Evolutionary conservation across 306 rosid genomes (phyloP).

Genomic region (Vigna trinervia): DNA sequence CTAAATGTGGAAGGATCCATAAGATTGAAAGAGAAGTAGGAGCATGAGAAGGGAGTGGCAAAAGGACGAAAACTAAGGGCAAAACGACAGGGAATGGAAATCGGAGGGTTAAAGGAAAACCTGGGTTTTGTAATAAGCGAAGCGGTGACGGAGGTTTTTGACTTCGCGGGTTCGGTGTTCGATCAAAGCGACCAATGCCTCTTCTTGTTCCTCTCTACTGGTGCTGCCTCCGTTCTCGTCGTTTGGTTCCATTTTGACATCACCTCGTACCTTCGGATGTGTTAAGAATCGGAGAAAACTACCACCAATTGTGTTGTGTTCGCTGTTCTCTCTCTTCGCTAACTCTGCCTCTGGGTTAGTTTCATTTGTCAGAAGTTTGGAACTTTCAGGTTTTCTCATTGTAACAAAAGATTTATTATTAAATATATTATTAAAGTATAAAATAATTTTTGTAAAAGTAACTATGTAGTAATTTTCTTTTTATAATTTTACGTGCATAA

Average conservation of each 20-base stretch:
- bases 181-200: slow-evolving; percentile 81
- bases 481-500: too few species aligned
- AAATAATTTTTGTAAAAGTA: too few species aligned
- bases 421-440: too few species aligned
- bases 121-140: slow-evolving; percentile 77
- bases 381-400: too few species aligned
- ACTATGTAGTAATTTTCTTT: too few species aligned
- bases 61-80: neutral
- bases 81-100: neutral
- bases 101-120: slow-evolving; percentile 42
- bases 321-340: neutral
- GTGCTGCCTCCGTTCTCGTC: slow-evolving; percentile 27
- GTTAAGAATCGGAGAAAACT: neutral
- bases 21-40: neutral
- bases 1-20: neutral
- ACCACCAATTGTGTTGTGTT: neutral
- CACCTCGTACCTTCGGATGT: neutral
- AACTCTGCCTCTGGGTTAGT: neutral
- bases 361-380: neutral
- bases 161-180: slow-evolving; percentile 88
- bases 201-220: slow-evolving; percentile 72
- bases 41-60: neutral
- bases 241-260: slow-evolving; percentile 41
- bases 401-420: too few species aligned
- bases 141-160: slow-evolving; percentile 59